phyloP scores from a whole-genome alignment of 108 stramenopile species.

The Cyclotella atomus region DNA sequence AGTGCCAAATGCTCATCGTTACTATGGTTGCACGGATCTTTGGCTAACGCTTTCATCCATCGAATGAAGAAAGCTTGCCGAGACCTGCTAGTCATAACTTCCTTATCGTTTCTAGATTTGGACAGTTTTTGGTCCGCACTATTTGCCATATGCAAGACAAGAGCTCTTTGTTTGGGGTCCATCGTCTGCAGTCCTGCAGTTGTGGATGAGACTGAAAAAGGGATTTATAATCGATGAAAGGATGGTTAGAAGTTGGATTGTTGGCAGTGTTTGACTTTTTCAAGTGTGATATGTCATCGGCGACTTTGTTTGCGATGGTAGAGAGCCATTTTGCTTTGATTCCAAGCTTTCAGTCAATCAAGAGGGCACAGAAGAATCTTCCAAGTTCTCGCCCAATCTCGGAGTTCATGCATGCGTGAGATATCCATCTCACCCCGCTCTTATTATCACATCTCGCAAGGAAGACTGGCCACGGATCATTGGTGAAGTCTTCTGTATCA shows the following conservation, averaged over 20 bases:
- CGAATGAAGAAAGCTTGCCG: slow-evolving; percentile 16
- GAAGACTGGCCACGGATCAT: neutral
- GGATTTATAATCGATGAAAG: neutral
- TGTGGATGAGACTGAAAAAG: neutral
- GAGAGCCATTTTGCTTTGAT: slow-evolving; percentile 15
- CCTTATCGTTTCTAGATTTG: neutral
- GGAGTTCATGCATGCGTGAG: neutral
- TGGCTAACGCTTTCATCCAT: neutral
- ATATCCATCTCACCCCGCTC: slow-evolving; percentile 3
- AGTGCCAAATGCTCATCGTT: neutral
- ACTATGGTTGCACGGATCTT: neutral
- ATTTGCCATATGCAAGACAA: slow-evolving; percentile 5
- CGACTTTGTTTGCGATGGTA: slow-evolving; percentile 2
- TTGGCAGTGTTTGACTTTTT: neutral
- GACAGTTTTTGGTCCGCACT: neutral
- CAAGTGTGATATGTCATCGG: slow-evolving; percentile 15
- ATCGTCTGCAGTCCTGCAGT: slow-evolving; percentile 8
- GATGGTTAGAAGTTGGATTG: neutral
- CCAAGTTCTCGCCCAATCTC: slow-evolving; percentile 11
- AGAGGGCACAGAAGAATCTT: slow-evolving; percentile 2
- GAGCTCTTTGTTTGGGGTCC: slow-evolving; percentile 4
- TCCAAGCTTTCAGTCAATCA: neutral
- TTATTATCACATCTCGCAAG: slow-evolving; percentile 10
- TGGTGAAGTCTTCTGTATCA: neutral
- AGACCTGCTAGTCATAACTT: slow-evolving; percentile 3